These are phyloP conservation scores for Beauveria caledonica DNA, from an alignment of 2,329 filamentous ascomycete species.

Conservation along the genomic window DNA sequence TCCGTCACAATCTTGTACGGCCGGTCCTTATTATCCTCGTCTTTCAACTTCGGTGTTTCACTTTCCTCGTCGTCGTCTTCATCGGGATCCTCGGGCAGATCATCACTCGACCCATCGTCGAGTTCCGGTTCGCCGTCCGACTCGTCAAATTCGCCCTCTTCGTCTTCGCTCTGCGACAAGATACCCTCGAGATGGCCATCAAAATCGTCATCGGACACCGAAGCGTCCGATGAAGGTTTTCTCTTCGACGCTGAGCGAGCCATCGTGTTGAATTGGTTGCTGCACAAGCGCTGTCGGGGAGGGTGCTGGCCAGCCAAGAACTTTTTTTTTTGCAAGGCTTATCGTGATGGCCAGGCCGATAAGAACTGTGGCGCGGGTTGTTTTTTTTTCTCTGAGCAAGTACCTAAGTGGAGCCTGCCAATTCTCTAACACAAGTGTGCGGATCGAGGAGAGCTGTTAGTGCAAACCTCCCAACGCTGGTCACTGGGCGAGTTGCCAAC, in stretches of 20 bases:
- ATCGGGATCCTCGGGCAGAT: constrained; percentile 22
- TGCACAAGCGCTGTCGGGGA: not conserved
- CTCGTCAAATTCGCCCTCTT: constrained; percentile 38
- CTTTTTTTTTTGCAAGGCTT: constrained; percentile 9
- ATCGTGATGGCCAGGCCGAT: constrained; percentile 2
- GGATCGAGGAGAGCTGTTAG: not conserved
- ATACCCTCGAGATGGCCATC: constrained; percentile 46
- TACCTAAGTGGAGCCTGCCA: not conserved
- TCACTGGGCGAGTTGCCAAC: not conserved
- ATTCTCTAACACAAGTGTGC: not conserved
- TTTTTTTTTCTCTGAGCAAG: not conserved
- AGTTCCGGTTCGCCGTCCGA: constrained; percentile 25
- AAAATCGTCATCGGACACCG: constrained; percentile 56
- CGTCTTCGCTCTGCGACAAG: constrained; percentile 46
- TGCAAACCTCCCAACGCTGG: not conserved
- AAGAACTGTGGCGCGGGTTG: constrained; percentile 1
- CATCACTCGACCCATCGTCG: constrained; percentile 24
- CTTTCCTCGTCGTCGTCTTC: constrained; percentile 31
- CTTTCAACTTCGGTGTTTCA: constrained; percentile 19
- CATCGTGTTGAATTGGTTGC: not conserved
- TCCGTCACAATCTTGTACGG: constrained; percentile 59
- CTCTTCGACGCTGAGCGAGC: constrained; percentile 43
- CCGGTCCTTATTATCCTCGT: constrained; percentile 30
- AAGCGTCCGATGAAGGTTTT: constrained; percentile 51
- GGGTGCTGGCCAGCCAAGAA: not conserved